phyloP scores from a whole-genome alignment of 441 rosid genomes.

The Lepidium campestre region DNA sequence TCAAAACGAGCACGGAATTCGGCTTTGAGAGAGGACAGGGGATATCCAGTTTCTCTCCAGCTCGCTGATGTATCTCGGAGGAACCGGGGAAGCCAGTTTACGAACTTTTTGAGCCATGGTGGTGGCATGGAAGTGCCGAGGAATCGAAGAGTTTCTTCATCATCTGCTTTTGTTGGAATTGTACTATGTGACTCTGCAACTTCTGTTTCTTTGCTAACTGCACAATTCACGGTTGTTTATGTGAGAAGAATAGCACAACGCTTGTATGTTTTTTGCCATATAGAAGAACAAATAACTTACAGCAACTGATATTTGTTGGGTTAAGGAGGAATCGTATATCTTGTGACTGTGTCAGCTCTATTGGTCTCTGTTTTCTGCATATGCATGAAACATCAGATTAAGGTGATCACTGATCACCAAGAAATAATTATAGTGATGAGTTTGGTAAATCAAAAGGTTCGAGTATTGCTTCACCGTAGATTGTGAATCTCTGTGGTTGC shows the following conservation, averaged over 20 bases:
- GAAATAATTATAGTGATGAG: background rate
- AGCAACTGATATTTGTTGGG: constrained; percentile 44
- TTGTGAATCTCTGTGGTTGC: constrained; percentile 73
- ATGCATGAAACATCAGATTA: background rate
- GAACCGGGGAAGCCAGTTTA: constrained; percentile 69
- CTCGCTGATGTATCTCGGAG: constrained; percentile 32
- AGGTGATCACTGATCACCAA: no score
- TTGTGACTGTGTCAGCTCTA: constrained; percentile 77
- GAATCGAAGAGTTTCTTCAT: constrained; percentile 40
- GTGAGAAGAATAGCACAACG: constrained; percentile 18
- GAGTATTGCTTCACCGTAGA: constrained; percentile 53
- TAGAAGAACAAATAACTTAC: constrained; percentile 41
- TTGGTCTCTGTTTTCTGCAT: constrained; percentile 63
- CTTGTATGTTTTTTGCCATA: background rate
- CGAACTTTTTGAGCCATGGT: constrained; percentile 57
- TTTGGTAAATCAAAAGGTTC: constrained; percentile 3
- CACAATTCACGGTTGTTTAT: constrained; percentile 13
- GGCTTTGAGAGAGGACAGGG: constrained; percentile 79
- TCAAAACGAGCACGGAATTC: constrained; percentile 66
- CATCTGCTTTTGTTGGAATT: constrained; percentile 28
- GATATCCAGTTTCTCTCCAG: constrained; percentile 42
- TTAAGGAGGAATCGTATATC: constrained; percentile 81
- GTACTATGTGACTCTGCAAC: background rate
- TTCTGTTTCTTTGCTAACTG: constrained; percentile 43
- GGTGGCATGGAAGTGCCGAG: constrained; percentile 31